Percentiles rank a stretch among this genome's conserved stretches.
Evolutionary conservation across 2,329 filamentous ascomycete species (phyloP).

Genomic region (Venturiaceae sp.): DNA sequence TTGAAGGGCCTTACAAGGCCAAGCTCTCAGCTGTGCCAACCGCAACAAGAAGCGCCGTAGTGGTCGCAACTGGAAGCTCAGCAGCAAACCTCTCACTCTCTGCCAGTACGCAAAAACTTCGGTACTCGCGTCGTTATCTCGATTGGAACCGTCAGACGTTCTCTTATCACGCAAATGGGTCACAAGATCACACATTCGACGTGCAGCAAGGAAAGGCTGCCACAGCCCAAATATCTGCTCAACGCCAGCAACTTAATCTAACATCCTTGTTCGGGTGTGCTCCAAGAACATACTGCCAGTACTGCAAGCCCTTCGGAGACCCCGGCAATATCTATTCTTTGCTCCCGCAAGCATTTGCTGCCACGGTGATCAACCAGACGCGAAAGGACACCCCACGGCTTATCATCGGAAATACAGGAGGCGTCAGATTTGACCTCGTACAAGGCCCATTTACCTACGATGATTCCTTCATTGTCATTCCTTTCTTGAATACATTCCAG

Average conservation of each 20-base stretch:
- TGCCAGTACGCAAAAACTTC: conserved; percentile 22
- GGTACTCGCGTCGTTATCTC: conserved; percentile 51
- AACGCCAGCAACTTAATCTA: conserved; percentile 45
- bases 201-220: conserved; percentile 36
- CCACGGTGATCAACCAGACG: conserved; percentile 42
- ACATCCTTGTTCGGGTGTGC: conserved; percentile 50
- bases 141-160: conserved; percentile 62
- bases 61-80: conserved; percentile 22
- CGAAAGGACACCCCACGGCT: conserved; percentile 43
- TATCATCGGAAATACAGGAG: conserved; percentile 51
- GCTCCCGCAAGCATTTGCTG: conserved; percentile 40
- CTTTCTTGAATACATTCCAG: conserved; percentile 44
- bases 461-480: conserved; percentile 45
- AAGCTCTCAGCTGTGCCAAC: conserved; percentile 32
- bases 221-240: conserved; percentile 39
- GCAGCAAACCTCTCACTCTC: conserved; percentile 23
- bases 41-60: conserved; percentile 28
- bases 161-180: conserved; percentile 49
- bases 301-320: conserved; percentile 43
- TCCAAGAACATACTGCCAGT: conserved; percentile 49
- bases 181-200: conserved; percentile 39
- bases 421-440: conserved; percentile 51
- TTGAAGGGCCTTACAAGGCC: conserved; percentile 35
- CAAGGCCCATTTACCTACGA: conserved; percentile 53
- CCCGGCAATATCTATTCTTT: conserved; percentile 47